Percentiles rank a stretch among this genome's conserved stretches.
Evolutionary conservation across 2,329 filamentous ascomycete species (phyloP).

Genomic region (Diplodia scrobiculata): DNA sequence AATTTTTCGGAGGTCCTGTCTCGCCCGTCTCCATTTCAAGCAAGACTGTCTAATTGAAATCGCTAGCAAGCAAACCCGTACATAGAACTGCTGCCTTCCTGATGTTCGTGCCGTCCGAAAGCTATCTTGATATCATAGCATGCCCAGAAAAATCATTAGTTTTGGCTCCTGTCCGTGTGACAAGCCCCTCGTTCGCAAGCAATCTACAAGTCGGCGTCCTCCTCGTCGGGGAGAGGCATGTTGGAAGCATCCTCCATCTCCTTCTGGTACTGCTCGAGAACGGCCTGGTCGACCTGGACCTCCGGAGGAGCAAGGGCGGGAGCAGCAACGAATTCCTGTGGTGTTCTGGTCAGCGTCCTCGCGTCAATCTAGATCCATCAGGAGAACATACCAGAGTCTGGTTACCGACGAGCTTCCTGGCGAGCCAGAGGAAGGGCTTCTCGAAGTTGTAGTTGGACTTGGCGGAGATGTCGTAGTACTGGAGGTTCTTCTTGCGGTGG

Average conservation of each 20-base stretch:
- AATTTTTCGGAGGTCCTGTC: slow-evolving; percentile 22
- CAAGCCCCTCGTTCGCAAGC: slow-evolving; percentile 22
- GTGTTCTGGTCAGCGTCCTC: slow-evolving; percentile 35
- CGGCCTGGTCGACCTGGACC: slow-evolving; percentile 80
- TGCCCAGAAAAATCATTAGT: slow-evolving; percentile 23
- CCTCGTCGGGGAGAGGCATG: slow-evolving; percentile 91
- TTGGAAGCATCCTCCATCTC: slow-evolving; percentile 82
- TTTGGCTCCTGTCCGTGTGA: slow-evolving; percentile 29
- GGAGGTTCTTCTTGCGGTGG: slow-evolving; percentile 99
- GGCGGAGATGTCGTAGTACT: slow-evolving; percentile 99
- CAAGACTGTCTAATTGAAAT: slow-evolving; percentile 30
- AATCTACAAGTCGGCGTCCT: slow-evolving; percentile 68
- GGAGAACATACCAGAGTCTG: slow-evolving; percentile 67
- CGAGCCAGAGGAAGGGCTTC: slow-evolving; percentile 99
- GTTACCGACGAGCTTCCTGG: slow-evolving; percentile 97
- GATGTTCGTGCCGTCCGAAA: slow-evolving; percentile 28
- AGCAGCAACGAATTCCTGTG: slow-evolving; percentile 91
- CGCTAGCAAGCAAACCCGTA: slow-evolving; percentile 30
- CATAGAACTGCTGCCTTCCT: slow-evolving; percentile 30
- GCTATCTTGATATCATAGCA: slow-evolving; percentile 30
- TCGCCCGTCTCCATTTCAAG: slow-evolving; percentile 23
- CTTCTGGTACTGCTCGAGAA: slow-evolving; percentile 78
- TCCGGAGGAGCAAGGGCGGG: slow-evolving; percentile 93
- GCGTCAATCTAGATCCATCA: neutral
- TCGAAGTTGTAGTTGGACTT: slow-evolving; percentile 99